Base-by-base conservation (phyloP, 495 filamentous ascomycete genomes). In the Podospora australis region DNA sequence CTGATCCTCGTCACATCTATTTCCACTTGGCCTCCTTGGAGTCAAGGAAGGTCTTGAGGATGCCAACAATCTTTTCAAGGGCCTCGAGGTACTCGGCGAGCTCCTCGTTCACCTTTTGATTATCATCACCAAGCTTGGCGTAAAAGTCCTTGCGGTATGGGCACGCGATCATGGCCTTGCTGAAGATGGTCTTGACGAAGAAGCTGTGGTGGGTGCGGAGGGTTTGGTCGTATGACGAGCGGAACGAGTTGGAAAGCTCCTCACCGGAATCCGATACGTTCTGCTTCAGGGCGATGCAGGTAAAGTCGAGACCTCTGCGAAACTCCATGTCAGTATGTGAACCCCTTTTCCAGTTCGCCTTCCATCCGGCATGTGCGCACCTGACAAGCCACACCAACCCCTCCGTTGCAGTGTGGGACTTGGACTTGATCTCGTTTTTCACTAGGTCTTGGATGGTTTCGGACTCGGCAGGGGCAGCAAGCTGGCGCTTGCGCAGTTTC, bases 61-160 rank as follows among this genome's bases (percentile, higher is more conserved):
- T 88, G 13, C 46, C 67, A 39, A 89, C 79, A 47, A 86, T 73
- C 67, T 81, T 77, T 73, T 92, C 81, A 50, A 98, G 68, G 38
- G 84, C 82, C 10, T 57, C 72, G 40, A 96, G 74, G 77, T 90
- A 95, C 54, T 71, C 66, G 54, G 68, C 65, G 59, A 96, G 55
- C 56, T 83, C 75, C 19, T 60, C 62, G 13, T 71, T 44, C 41
- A 94, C 81, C 65, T 82, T 76, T 25, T 60, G 70, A 55, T 77
- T 57, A 57, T 90, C 79, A 6, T 70, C 69, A 11, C 87, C 91
- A 20, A 97, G 70, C 77, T 96, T 96, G 40, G 57, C 61, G 61
- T 95, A 96, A 62, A 97, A 97, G 59, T 87, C 84, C 53, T 85
- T 87, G 34, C 90, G 81, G 75, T 95, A 95, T 2, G 94, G 92